Evolutionary conservation across 2,329 filamentous ascomycete species (phyloP).

Genomic region (Pseudogymnoascus sp.): DNA sequence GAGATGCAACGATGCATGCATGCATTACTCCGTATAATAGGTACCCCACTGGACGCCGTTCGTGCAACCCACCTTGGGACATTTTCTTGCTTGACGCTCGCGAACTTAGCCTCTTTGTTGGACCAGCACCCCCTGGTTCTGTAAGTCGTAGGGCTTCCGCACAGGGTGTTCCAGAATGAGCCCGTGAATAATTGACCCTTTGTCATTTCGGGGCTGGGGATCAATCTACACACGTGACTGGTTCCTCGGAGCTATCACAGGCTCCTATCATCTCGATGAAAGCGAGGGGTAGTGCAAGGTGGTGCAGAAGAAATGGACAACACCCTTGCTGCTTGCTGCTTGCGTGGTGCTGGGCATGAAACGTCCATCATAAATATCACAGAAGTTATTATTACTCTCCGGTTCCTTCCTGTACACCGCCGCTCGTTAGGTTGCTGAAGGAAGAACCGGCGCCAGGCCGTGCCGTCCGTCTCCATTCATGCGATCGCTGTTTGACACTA

Average conservation of each 20-base stretch:
- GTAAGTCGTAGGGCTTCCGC: not conserved
- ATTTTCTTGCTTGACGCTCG: not conserved
- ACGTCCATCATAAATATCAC: not conserved
- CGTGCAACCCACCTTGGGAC: not conserved
- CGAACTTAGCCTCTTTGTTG: not conserved
- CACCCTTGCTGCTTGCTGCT: not conserved
- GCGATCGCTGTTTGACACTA: conserved; percentile 5
- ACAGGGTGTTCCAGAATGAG: not conserved
- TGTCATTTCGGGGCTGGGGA: not conserved
- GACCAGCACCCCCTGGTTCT: not conserved
- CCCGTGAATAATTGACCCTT: not conserved
- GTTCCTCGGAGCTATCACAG: not conserved
- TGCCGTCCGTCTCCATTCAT: conserved; percentile 1
- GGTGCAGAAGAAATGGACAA: not conserved
- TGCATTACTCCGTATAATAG: conserved; percentile 1
- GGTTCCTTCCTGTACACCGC: not conserved
- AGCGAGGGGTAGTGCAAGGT: conserved; percentile 3
- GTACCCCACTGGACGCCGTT: not conserved
- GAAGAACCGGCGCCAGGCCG: conserved; percentile 3
- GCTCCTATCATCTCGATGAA: not conserved
- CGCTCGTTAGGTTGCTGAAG: not conserved
- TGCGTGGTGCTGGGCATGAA: not conserved
- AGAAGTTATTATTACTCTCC: not conserved
- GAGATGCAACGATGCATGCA: conserved; percentile 5
- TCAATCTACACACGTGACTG: not conserved